Evolutionary conservation across 1,284 basidiomycete species (phyloP).

Genomic region (Mixia osmundae): DNA sequence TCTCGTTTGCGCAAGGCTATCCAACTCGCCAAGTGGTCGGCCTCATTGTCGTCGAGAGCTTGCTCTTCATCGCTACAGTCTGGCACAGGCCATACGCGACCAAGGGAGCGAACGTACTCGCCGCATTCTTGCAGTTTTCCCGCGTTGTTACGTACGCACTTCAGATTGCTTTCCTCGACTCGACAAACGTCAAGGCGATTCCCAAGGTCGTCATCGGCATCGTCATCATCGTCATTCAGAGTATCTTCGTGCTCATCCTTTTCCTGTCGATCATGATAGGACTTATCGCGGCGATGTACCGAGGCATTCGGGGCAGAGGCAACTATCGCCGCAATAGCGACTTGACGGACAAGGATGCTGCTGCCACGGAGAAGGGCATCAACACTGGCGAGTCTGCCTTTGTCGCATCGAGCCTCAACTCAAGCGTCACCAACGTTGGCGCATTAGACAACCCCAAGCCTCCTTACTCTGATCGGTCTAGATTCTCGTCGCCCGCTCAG

Average conservation of each 20-base stretch:
- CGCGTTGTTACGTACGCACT: constrained; percentile 39
- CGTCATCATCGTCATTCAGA: constrained; percentile 27
- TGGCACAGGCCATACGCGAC: constrained; percentile 31
- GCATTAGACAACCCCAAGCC: no score
- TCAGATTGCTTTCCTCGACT: constrained; percentile 41
- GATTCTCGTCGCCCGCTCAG: no score
- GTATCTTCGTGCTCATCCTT: constrained; percentile 17
- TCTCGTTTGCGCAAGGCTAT: constrained; percentile 39
- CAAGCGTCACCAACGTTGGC: no score
- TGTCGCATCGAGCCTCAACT: no score
- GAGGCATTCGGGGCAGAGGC: no score
- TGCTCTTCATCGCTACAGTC: constrained; percentile 33
- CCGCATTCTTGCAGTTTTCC: constrained; percentile 36
- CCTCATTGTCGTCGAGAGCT: constrained; percentile 41
- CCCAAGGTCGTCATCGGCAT: constrained; percentile 43
- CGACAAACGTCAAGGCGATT: constrained; percentile 37
- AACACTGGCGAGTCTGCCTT: no score
- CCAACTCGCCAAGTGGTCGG: constrained; percentile 47
- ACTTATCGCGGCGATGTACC: no score
- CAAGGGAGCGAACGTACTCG: constrained; percentile 21
- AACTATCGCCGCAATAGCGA: no score
- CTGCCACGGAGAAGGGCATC: no score
- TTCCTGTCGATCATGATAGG: constrained; percentile 17
- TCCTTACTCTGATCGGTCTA: no score
- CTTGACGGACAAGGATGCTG: no score